Conservation (phyloP, 768 basidiomycete species). For the Tulasnella sp. region DNA sequence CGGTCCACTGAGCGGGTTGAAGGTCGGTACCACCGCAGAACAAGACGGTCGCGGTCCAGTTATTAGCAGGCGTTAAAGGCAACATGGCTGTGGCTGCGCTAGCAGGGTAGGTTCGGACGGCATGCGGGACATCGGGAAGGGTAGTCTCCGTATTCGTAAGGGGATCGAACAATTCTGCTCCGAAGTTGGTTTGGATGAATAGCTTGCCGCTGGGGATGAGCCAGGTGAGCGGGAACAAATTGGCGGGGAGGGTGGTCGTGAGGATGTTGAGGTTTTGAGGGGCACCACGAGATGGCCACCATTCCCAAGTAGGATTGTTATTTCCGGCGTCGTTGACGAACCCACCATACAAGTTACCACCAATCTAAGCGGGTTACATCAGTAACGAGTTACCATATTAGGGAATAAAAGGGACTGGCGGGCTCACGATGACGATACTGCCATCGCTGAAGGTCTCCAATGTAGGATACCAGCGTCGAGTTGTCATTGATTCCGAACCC, state of each 20-base stretch:
- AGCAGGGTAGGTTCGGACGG: constrained; percentile 19
- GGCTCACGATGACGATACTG: constrained; percentile 29
- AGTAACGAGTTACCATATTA: no score
- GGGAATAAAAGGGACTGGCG: no score
- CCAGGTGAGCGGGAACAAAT: constrained; percentile 24
- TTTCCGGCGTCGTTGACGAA: constrained; percentile 25
- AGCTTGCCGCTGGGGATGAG: constrained; percentile 18
- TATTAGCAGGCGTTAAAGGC: constrained; percentile 50
- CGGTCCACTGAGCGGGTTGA: constrained; percentile 17
- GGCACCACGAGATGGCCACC: constrained; percentile 11
- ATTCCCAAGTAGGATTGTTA: constrained; percentile 35
- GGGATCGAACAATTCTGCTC: constrained; percentile 17
- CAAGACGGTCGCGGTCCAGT: constrained; percentile 58
- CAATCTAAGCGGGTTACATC: constrained; percentile 15
- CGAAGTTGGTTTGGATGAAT: constrained; percentile 20
- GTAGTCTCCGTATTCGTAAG: constrained; percentile 11
- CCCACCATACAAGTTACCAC: constrained; percentile 32
- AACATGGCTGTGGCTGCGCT: constrained; percentile 67
- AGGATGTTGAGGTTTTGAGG: constrained; percentile 30
- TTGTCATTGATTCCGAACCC: constrained; percentile 11
- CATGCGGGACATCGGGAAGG: constrained; percentile 17
- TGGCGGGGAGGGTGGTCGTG: constrained; percentile 31
- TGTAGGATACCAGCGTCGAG: constrained; percentile 32
- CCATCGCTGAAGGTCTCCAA: constrained; percentile 35
- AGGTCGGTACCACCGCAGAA: constrained; percentile 61